Base-by-base conservation (phyloP, 1,284 basidiomycete genomes). In the Grifola frondosa region DNA sequence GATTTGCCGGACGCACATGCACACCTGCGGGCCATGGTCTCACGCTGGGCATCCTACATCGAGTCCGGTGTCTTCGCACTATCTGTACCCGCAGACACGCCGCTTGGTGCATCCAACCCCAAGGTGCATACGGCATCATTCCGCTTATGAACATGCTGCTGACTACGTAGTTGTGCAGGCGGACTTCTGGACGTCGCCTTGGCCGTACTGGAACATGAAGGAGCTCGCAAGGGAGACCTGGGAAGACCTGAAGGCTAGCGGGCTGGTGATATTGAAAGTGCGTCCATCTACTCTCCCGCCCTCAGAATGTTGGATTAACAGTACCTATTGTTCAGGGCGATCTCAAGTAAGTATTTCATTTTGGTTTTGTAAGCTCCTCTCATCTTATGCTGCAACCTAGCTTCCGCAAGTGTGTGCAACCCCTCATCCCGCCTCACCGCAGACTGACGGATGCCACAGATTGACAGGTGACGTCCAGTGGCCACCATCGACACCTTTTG, bases 221-320 rank as follows among this genome's bases (percentile, higher is more conserved):
- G 66, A 65, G 6, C 68, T 71, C 15, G 86, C 84, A 3, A 78
- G 79, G 0, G 69, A 68, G 17, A 66, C 96, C 8, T 79, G 83
- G 58, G 57, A 66, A 2, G 70, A 74, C 41, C 65, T 99, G 39
- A 69, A 74, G 40, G 70, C 70, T 29, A 87, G 88, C 47, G 78
- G 77, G 10, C 70, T 99, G 11, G 94, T 97, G 5, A 80, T 99
- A 45, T 97, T 98, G 74, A 99, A 98, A 75, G 85, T 79, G 36
- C 23, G 65, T 47, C 4, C 23, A 13, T 11, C 12, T 36, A 26
- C 8, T 10, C 23, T 30, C 10, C 2, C 17, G 5, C 28, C 26
- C 2, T 31, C 26, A 13, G 17, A 11, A 23, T 20, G 33, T 30
- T 36, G 21, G 22, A 15, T 4, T 39, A 30, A 6, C 9, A 3